Evolutionary conservation across 192 early-diverging fungal species (phyloP).

Genomic region (Spinellus fusiger): DNA sequence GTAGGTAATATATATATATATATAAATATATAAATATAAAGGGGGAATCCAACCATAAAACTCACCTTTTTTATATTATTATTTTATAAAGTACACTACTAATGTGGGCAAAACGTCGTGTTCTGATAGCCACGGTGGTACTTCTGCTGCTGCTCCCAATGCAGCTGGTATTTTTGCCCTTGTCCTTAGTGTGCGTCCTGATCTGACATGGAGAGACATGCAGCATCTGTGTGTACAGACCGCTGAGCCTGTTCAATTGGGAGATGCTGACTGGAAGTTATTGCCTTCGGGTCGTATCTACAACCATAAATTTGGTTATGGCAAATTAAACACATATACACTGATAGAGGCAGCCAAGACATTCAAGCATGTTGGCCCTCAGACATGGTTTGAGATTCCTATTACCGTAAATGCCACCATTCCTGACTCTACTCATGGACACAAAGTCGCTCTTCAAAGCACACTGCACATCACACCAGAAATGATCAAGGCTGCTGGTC

Average conservation of each 20-base stretch:
- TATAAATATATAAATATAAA: neutral
- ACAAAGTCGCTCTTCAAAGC: slow-evolving; percentile 35
- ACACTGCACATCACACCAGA: slow-evolving; percentile 40
- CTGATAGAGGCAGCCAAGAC: slow-evolving; percentile 71
- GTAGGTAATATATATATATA: slow-evolving; percentile 40
- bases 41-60: neutral
- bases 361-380: slow-evolving; percentile 54
- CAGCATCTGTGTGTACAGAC: slow-evolving; percentile 78
- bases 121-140: slow-evolving; percentile 74
- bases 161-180: slow-evolving; percentile 85
- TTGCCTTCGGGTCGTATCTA: slow-evolving; percentile 63
- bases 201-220: slow-evolving; percentile 85
- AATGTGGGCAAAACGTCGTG: slow-evolving; percentile 68
- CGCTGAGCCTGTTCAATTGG: slow-evolving; percentile 60
- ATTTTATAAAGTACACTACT: slow-evolving; percentile 54
- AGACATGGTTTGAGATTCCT: slow-evolving; percentile 47
- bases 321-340: slow-evolving; percentile 75
- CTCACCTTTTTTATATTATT: too few species aligned
- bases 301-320: slow-evolving; percentile 90
- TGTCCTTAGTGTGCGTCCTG: slow-evolving; percentile 66
- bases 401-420: slow-evolving; percentile 43
- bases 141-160: slow-evolving; percentile 88
- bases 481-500: slow-evolving; percentile 45
- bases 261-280: slow-evolving; percentile 65
- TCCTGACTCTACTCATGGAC: slow-evolving; percentile 39